Conservation (phyloP, 495 filamentous ascomycete species). For the Neurospora africana region DNA sequence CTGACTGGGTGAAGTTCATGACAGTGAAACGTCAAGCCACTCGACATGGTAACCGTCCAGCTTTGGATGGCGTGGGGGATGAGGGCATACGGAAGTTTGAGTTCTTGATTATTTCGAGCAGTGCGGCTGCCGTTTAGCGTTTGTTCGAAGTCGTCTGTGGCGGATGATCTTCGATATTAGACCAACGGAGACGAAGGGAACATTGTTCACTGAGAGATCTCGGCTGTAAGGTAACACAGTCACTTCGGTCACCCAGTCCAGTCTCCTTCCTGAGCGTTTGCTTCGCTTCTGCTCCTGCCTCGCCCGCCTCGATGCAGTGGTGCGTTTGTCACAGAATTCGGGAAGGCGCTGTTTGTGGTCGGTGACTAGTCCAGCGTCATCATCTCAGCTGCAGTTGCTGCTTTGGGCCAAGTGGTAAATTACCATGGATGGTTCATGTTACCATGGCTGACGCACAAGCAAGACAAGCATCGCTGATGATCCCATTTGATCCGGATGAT, state of each 20-base stretch:
- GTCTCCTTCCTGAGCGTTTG: not conserved
- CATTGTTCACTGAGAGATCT: not conserved
- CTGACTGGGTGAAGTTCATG: not conserved
- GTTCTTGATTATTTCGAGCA: not conserved
- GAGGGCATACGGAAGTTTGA: not conserved
- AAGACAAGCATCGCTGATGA: not conserved
- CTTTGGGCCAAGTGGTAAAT: not conserved
- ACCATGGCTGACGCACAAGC: not conserved
- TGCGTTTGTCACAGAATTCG: not conserved
- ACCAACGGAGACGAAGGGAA: not conserved
- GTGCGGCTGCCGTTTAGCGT: not conserved
- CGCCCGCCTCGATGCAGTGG: not conserved
- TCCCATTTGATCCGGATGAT: not conserved
- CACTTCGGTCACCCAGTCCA: not conserved
- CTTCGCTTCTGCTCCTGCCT: not conserved
- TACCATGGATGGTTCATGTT: not conserved
- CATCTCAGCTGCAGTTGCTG: not conserved
- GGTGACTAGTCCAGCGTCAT: not conserved
- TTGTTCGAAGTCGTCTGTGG: not conserved
- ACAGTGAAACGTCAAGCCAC: not conserved
- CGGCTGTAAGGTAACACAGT: not conserved
- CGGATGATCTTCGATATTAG: not conserved
- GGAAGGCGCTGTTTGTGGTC: not conserved
- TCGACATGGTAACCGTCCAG: not conserved
- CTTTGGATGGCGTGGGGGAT: not conserved